These are phyloP conservation scores for Aspergillus amoenus DNA, from an alignment of 2,329 filamentous ascomycete genomes.

Conservation along the genomic window DNA sequence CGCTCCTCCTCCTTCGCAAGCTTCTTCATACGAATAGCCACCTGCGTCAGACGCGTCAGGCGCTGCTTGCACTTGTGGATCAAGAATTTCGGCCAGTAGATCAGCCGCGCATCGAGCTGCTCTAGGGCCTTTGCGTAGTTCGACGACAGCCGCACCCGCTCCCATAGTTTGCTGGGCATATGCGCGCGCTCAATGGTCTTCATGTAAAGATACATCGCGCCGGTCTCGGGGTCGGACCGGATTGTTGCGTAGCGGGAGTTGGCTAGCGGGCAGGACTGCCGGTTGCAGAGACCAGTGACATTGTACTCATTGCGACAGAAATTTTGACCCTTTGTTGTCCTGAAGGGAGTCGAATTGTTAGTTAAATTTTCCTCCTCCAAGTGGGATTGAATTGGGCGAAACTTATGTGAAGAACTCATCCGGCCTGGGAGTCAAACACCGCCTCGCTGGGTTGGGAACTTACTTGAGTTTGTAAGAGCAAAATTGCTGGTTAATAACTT, in stretches of 20 bases:
- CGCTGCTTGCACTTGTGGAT: slow-evolving; percentile 96
- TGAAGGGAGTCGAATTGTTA: slow-evolving; percentile 33
- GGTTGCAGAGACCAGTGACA: slow-evolving; percentile 77
- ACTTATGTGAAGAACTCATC: not conserved
- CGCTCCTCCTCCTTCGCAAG: slow-evolving; percentile 86
- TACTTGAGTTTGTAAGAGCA: slow-evolving; percentile 94
- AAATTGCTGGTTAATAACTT: slow-evolving; percentile 92
- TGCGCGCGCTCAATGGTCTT: slow-evolving; percentile 89
- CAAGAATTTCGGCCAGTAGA: slow-evolving; percentile 94
- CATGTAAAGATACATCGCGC: slow-evolving; percentile 91
- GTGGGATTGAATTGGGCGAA: not conserved
- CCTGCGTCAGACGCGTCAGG: slow-evolving; percentile 86
- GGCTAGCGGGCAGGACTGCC: slow-evolving; percentile 85
- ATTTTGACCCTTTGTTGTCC: slow-evolving; percentile 79
- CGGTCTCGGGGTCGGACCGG: slow-evolving; percentile 75
- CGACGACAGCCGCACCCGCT: slow-evolving; percentile 81
- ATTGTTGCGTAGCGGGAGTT: slow-evolving; percentile 93
- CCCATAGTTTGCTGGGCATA: slow-evolving; percentile 90
- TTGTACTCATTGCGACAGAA: slow-evolving; percentile 98
- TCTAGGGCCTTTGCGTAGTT: slow-evolving; percentile 90
- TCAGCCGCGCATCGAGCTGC: slow-evolving; percentile 79
- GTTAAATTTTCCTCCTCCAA: not conserved
- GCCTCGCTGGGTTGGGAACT: slow-evolving; percentile 29
- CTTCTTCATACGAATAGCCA: slow-evolving; percentile 73
- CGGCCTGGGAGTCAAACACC: not conserved